phyloP scores from a whole-genome alignment of 129 eudicot species.

The Flaveria trinervia region DNA sequence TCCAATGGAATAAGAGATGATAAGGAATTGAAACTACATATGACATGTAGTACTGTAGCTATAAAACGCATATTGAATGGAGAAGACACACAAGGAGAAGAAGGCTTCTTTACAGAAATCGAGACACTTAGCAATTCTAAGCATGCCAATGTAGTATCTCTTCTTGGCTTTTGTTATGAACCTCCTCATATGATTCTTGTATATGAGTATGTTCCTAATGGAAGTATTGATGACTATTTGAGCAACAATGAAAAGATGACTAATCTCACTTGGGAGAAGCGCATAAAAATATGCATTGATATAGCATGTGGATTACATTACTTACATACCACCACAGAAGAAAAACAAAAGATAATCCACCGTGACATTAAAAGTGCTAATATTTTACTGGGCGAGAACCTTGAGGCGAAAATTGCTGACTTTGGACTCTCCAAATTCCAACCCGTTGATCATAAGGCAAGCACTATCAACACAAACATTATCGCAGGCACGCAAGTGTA shows the following conservation, averaged over 20 bases:
- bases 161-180: conserved; percentile 3
- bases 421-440: background rate
- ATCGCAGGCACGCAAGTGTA: background rate
- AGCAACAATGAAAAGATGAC: background rate
- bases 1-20: background rate
- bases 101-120: background rate
- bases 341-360: conserved; percentile 8
- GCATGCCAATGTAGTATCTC: background rate
- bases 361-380: background rate
- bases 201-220: background rate
- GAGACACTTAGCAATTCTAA: background rate
- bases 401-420: background rate
- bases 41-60: background rate
- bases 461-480: background rate
- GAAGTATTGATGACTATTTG: conserved; percentile 11
- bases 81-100: background rate
- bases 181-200: conserved; percentile 13
- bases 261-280: background rate
- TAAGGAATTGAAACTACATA: background rate
- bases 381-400: background rate
- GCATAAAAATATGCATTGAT: conserved; percentile 6
- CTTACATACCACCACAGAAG: background rate
- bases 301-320: conserved; percentile 2
- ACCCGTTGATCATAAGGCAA: background rate
- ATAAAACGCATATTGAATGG: background rate